Conservation (phyloP, 1,284 basidiomycete genomes). For the Ceratobasidium sp. region DNA sequence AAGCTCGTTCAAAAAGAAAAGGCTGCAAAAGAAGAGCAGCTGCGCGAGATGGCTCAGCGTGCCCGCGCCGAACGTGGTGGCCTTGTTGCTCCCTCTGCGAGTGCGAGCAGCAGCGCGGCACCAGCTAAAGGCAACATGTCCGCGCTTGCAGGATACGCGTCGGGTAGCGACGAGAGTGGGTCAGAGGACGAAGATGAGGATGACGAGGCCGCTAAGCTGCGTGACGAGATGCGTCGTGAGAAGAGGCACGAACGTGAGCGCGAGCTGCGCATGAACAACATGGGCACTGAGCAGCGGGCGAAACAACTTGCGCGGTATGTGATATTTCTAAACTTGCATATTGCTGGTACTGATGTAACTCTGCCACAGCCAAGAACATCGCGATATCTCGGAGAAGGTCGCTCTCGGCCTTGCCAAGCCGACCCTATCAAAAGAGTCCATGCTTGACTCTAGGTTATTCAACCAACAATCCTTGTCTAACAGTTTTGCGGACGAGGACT, state of each 20-base stretch:
- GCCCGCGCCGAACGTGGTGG: conserved; percentile 95
- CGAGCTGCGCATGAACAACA: conserved; percentile 98
- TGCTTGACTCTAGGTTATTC: conserved; percentile 97
- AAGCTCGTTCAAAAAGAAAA: conserved; percentile 99
- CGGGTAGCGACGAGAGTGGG: conserved; percentile 65
- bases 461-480: conserved; percentile 90
- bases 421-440: conserved; percentile 92
- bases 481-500: conserved; percentile 91
- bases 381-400: conserved; percentile 99
- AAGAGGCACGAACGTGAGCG: conserved; percentile 94
- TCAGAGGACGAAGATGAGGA: conserved; percentile 73
- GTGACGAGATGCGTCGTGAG: conserved; percentile 92
- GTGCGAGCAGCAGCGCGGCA: conserved; percentile 50
- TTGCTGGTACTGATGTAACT: neutral
- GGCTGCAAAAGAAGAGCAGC: conserved; percentile 94
- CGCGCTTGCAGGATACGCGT: conserved; percentile 87
- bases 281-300: conserved; percentile 96
- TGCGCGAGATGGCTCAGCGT: conserved; percentile 92
- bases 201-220: conserved; percentile 85
- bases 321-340: neutral
- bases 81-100: conserved; percentile 61
- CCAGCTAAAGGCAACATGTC: conserved; percentile 72
- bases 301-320: conserved; percentile 87
- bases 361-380: conserved; percentile 72
- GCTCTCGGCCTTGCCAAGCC: conserved; percentile 98